Evolutionary conservation across 2,329 filamentous ascomycete genomes (phyloP), one percentile per base, ranked within the genome.

Genomic region (Aspergillus sp.): DNA sequence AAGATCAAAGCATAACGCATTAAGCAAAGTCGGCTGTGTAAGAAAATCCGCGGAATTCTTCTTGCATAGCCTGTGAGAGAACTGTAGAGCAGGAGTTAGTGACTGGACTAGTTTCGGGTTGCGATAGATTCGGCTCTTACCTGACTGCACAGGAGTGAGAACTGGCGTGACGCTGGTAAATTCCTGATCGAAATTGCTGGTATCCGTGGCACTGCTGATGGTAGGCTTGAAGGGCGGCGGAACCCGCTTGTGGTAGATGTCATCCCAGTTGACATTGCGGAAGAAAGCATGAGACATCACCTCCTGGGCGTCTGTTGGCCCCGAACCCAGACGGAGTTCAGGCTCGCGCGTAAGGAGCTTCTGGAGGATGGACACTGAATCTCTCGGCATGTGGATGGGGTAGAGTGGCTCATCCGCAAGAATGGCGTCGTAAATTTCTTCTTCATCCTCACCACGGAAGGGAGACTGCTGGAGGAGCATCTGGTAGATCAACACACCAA

Each of bases 271-370:
- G 71, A 97, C 89, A 70, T 94, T 95, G 56, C 91, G 82, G 80
- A 99, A 99, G 80, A 99, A 99, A 1, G 94, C 90, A 72, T 99
- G 94, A 68, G 87, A 95, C 94, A 99, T 99, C 68, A 99, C 88
- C 74, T 99, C 94, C 73, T 97, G 92, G 3, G 94, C 94, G 74
- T 99, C 94, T 0, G 94, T 97, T 2, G 94, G 93, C 3, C 94
- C 94, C 61, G 90, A 95, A 57, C 94, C 94, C 26, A 99, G 82
- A 60, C 94, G 87, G 67, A 94, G 82, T 65, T 97, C 94, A 0
- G 94, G 94, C 73, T 99, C 94, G 59, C 94, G 87, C 7, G 91
- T 99, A 57, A 99, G 83, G 50, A 99, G 82, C 78, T 99, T 99
- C 76, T 99, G 94, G 36, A 99, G 81, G 60, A 99, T 97, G 4